Evolutionary conservation across 257 asterid species (phyloP).

Genomic region (Nicotiana tabacum): DNA sequence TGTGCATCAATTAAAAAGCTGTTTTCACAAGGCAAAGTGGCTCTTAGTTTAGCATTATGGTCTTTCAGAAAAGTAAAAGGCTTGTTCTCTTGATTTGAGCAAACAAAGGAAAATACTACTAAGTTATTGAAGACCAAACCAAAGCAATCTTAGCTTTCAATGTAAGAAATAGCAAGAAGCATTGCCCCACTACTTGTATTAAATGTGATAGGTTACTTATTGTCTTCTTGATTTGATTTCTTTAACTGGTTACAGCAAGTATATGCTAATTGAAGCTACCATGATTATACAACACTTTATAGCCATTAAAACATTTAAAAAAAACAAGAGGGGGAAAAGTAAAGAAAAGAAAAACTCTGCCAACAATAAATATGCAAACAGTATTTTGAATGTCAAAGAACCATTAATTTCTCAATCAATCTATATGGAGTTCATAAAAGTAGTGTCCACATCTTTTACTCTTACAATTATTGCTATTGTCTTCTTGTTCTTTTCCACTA

Average conservation of each 20-base stretch:
- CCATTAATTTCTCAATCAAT: neutral
- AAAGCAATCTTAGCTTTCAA: neutral
- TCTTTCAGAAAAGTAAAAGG: neutral
- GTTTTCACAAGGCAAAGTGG: neutral
- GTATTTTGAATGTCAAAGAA: neutral
- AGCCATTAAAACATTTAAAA: neutral
- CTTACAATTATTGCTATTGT: slow-evolving; percentile 16
- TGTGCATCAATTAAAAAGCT: neutral
- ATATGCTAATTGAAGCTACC: neutral
- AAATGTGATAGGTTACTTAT: neutral
- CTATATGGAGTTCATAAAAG: slow-evolving; percentile 5
- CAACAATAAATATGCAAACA: neutral
- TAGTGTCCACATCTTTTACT: slow-evolving; percentile 18
- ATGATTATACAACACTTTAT: neutral
- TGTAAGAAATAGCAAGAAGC: neutral
- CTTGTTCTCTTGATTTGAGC: neutral
- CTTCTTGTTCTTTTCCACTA: neutral
- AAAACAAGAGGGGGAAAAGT: neutral
- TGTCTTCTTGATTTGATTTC: neutral
- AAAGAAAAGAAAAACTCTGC: neutral
- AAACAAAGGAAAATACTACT: neutral
- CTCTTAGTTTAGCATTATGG: neutral
- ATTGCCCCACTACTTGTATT: neutral
- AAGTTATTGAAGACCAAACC: neutral
- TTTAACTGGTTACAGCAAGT: neutral